Evolutionary conservation across 2,329 filamentous ascomycete genomes (phyloP).

Genomic region (Talaromyces sp.): DNA sequence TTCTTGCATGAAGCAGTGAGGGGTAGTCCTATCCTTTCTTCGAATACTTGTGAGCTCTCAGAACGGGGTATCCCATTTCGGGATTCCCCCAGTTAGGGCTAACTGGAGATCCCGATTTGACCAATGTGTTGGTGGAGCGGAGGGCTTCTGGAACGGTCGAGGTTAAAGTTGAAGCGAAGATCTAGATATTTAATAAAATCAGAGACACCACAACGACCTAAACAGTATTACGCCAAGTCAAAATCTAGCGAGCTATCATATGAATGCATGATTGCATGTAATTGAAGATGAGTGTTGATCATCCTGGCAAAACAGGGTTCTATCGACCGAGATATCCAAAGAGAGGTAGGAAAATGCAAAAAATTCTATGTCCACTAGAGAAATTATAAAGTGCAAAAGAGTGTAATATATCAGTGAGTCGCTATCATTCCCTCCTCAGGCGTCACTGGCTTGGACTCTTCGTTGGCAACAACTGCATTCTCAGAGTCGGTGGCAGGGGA

Average conservation of each 20-base stretch:
- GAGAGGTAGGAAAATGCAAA: background rate
- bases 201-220: no score
- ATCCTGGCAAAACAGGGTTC: background rate
- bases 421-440: conserved; percentile 1
- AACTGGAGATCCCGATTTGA: no score
- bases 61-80: background rate
- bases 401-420: background rate
- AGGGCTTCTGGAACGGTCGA: background rate
- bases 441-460: conserved; percentile 24
- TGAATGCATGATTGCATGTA: background rate
- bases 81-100: background rate
- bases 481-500: background rate
- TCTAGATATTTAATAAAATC: no score
- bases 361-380: background rate
- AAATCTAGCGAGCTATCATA: background rate
- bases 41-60: background rate
- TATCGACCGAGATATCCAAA: background rate
- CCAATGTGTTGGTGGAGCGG: no score
- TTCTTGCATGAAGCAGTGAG: background rate
- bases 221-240: no score
- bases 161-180: no score
- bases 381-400: background rate
- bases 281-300: background rate
- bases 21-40: background rate
- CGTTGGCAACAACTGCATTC: conserved; percentile 12